Percentiles rank a stretch among this genome's conserved stretches.
Evolutionary conservation across 1,284 basidiomycete species (phyloP).

Genomic region (Leccinum fallax): DNA sequence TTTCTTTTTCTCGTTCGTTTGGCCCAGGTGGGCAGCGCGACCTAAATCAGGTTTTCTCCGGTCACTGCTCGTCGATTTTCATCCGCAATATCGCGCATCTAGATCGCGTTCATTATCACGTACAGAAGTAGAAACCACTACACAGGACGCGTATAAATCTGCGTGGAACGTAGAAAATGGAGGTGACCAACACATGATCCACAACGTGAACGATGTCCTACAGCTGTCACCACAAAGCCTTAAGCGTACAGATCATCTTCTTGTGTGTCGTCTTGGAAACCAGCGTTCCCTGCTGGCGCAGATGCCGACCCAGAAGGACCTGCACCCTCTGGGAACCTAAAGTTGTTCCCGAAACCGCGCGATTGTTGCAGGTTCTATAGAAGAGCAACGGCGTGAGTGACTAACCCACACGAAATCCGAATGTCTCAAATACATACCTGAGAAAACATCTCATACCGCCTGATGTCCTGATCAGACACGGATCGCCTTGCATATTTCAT

Average conservation of each 20-base stretch:
- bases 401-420: neutral
- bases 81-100: constrained; percentile 4
- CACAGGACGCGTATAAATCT: constrained; percentile 5
- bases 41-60: no score
- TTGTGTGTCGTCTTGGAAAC: constrained; percentile 77
- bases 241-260: constrained; percentile 90
- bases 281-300: constrained; percentile 67
- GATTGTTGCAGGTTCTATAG: constrained; percentile 84
- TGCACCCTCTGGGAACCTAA: constrained; percentile 93
- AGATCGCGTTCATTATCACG: constrained; percentile 14
- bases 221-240: constrained; percentile 11
- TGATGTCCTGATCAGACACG: constrained; percentile 93
- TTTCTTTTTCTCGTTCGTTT: neutral
- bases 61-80: neutral
- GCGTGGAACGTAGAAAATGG: neutral
- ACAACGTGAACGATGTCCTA: neutral
- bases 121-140: constrained; percentile 14
- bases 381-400: constrained; percentile 5
- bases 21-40: no score
- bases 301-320: constrained; percentile 49
- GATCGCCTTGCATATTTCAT: constrained; percentile 94
- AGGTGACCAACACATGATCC: constrained; percentile 1
- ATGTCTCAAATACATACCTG: constrained; percentile 49
- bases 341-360: constrained; percentile 84
- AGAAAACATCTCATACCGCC: constrained; percentile 91